Evolutionary conservation across 1,284 basidiomycete genomes (phyloP).

Genomic region (Malassezia dermatis): DNA sequence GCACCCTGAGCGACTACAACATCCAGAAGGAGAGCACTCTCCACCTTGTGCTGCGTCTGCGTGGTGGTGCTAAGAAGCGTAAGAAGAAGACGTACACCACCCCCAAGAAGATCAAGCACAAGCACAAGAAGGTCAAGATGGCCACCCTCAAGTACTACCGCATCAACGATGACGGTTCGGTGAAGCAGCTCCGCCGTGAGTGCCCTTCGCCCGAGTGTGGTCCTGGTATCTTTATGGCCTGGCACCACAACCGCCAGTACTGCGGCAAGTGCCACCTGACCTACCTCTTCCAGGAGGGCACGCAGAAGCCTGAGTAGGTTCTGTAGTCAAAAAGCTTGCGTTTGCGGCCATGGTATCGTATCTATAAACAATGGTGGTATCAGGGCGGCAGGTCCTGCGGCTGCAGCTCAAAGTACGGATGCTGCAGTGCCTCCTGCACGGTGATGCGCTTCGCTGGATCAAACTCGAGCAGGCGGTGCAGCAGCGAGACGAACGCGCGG

Average conservation of each 20-base stretch:
- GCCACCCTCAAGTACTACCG: conserved; percentile 99
- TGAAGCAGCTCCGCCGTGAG: conserved; percentile 95
- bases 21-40: conserved; percentile 59
- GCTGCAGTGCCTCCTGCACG: conserved; percentile 37
- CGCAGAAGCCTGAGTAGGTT: conserved; percentile 19
- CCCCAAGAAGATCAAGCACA: conserved; percentile 99
- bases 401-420: conserved; percentile 42
- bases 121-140: conserved; percentile 99
- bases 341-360: background rate
- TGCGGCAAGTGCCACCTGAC: conserved; percentile 49
- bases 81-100: conserved; percentile 99
- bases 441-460: conserved; percentile 62
- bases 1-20: conserved; percentile 58
- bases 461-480: conserved; percentile 76
- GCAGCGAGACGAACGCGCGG: conserved; percentile 72
- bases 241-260: conserved; percentile 48
- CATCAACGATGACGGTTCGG: conserved; percentile 97
- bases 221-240: conserved; percentile 46
- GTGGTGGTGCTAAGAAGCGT: conserved; percentile 96
- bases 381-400: conserved; percentile 34
- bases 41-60: conserved; percentile 54
- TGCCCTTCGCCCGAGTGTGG: conserved; percentile 57
- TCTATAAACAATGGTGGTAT: background rate
- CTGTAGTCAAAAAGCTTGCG: background rate
- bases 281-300: conserved; percentile 47